A percentile compares a stretch with the other conserved stretches of the same genome.
These are phyloP conservation scores for Phlebiopsis gigantea DNA, from an alignment of 768 basidiomycete species.

Conservation along the genomic window DNA sequence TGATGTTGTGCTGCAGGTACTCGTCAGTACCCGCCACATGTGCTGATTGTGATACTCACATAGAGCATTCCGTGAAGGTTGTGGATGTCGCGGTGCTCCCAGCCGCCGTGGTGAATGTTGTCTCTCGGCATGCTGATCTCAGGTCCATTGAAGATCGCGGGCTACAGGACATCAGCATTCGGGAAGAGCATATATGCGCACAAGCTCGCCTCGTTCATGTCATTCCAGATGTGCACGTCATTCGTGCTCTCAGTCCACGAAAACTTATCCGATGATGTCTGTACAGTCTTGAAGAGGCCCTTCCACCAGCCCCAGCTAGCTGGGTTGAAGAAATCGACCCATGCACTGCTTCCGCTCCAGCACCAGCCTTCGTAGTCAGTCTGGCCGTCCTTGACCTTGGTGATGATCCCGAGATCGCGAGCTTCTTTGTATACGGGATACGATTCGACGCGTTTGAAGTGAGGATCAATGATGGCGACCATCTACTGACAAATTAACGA, in stretches of 20 bases:
- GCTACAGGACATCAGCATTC: slow-evolving; percentile 38
- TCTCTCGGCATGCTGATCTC: slow-evolving; percentile 84
- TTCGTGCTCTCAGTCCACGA: slow-evolving; percentile 78
- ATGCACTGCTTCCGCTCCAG: slow-evolving; percentile 94
- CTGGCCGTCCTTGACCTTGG: slow-evolving; percentile 75
- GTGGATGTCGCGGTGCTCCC: slow-evolving; percentile 98
- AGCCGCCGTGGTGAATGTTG: slow-evolving; percentile 83
- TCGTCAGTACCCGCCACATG: background rate
- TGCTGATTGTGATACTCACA: slow-evolving; percentile 36
- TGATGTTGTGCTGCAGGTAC: slow-evolving; percentile 66
- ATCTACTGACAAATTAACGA: slow-evolving; percentile 49
- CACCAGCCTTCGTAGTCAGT: slow-evolving; percentile 97
- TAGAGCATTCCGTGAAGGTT: slow-evolving; percentile 97
- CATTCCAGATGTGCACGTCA: slow-evolving; percentile 93
- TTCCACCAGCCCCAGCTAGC: slow-evolving; percentile 89
- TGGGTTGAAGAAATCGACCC: slow-evolving; percentile 98
- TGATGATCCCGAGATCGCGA: slow-evolving; percentile 72
- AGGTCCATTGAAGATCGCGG: slow-evolving; percentile 97
- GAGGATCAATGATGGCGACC: slow-evolving; percentile 97
- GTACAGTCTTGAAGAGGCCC: slow-evolving; percentile 65
- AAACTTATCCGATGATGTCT: slow-evolving; percentile 51
- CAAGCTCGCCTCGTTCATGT: slow-evolving; percentile 89
- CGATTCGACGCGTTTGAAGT: slow-evolving; percentile 74
- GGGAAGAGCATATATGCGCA: background rate
- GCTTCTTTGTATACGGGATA: slow-evolving; percentile 87